phyloP scores from a whole-genome alignment of 2,329 filamentous ascomycete species.

The Trichothecium roseum region DNA sequence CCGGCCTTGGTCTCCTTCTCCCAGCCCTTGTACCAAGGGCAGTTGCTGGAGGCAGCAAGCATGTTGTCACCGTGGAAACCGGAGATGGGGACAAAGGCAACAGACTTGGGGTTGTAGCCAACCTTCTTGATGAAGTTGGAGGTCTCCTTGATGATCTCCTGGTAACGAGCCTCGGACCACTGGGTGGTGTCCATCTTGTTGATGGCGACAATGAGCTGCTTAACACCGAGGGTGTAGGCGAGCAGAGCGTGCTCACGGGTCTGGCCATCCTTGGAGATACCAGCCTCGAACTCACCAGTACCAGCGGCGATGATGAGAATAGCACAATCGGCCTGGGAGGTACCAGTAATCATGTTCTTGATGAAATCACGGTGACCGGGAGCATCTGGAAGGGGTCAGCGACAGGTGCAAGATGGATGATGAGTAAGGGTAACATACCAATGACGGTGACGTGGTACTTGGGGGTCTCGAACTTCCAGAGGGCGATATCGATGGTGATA shows the following conservation, averaged over 20 bases:
- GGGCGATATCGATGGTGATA: constrained; percentile 99
- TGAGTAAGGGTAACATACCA: constrained; percentile 44
- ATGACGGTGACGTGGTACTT: constrained; percentile 98
- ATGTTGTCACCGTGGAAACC: constrained; percentile 99
- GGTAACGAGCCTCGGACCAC: constrained; percentile 93
- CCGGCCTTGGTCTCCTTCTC: constrained; percentile 88
- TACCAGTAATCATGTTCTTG: constrained; percentile 99
- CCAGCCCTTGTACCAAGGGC: constrained; percentile 99
- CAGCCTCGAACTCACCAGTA: constrained; percentile 99
- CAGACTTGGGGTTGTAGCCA: constrained; percentile 98
- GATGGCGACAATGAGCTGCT: constrained; percentile 99
- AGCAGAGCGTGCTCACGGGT: constrained; percentile 99
- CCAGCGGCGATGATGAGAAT: constrained; percentile 99
- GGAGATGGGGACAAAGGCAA: constrained; percentile 99
- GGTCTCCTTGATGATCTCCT: constrained; percentile 99
- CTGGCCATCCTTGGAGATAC: constrained; percentile 99
- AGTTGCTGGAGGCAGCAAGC: constrained; percentile 81
- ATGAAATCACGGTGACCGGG: constrained; percentile 99
- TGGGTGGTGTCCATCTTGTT: constrained; percentile 99
- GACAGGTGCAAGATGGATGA: too few relatives aligned
- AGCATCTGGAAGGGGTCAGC: constrained; percentile 56
- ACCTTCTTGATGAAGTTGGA: constrained; percentile 99
- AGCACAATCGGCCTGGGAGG: constrained; percentile 98
- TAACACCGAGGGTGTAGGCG: constrained; percentile 99
- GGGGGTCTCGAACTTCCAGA: constrained; percentile 99